Evolutionary conservation across 441 rosid genomes (phyloP).

Genomic region (Eutrema salsugineum): DNA sequence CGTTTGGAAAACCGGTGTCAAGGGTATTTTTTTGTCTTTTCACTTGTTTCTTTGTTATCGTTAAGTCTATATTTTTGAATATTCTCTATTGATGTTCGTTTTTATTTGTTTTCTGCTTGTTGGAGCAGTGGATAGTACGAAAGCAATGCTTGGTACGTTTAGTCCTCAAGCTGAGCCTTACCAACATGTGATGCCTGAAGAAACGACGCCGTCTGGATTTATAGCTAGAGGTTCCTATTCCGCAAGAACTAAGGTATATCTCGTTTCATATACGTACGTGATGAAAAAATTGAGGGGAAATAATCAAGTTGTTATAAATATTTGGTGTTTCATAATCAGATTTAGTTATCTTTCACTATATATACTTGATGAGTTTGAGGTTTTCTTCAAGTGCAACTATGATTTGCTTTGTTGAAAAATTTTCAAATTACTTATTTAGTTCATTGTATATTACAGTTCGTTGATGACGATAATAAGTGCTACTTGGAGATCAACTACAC

Average conservation of each 20-base stretch:
- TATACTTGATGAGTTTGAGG: neutral
- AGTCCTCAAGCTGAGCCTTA: slow-evolving; percentile 52
- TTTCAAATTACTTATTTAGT: neutral
- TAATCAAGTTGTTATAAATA: neutral
- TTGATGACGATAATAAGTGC: slow-evolving; percentile 86
- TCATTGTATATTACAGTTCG: slow-evolving; percentile 42
- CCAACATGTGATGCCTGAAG: slow-evolving; percentile 46
- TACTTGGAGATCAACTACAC: slow-evolving; percentile 87
- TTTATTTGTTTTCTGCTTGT: too few species aligned
- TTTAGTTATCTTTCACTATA: neutral
- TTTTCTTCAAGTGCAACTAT: neutral
- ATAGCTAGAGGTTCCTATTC: slow-evolving; percentile 55
- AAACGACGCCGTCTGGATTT: slow-evolving; percentile 51
- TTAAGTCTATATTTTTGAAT: neutral
- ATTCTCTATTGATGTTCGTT: neutral
- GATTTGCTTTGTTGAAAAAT: neutral
- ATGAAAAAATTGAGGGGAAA: neutral
- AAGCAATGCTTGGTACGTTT: slow-evolving; percentile 51
- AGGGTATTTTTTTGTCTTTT: slow-evolving; percentile 27
- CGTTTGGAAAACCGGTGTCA: slow-evolving; percentile 54
- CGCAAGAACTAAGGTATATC: slow-evolving; percentile 49
- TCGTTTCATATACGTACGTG: neutral
- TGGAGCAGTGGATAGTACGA: slow-evolving; percentile 45
- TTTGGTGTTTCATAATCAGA: neutral
- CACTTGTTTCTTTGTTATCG: neutral